Base-by-base conservation (phyloP, 2,329 filamentous ascomycete genomes). In the Lachnellula cervina region DNA sequence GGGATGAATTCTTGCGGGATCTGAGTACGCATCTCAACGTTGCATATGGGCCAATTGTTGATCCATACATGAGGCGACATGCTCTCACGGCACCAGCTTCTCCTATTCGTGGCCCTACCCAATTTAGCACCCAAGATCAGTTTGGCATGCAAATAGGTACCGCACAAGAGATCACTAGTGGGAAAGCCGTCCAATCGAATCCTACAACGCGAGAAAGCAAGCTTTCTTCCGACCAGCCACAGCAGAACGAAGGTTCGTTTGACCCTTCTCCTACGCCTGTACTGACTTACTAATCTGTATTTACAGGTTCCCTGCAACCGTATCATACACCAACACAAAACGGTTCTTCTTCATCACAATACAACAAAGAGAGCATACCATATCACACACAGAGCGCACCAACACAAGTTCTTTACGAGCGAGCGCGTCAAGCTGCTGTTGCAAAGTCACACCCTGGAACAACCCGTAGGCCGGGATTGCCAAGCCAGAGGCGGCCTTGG, bases 401-500 rank as follows among this genome's bases (percentile, higher is more conserved):
- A n/a, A 83, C 80, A 2, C 77, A 80, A 61, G 77, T 81, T 8
- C 71, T 83, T 1, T 83, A 83, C 59, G 80, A 83, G 63, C 74
- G 76, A 55, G 80, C 80, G 37, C 76, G 80, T 45, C 74, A 78
- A 66, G 79, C 78, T 5, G 79, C 80, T 9, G 78, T 77, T 7
- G 74, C 78, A 2, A 81, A 81, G 63, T 73, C 77, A n/a, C 79
- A 78, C 3, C 76, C 80, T 1, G 60, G 56, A 25, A 77, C 74
- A 49, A 75, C 73, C 55, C 76, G 78, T 49, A 76, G 79, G 55
- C 75, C 77, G 1, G 78, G 79, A 9, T 69, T 78, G 11, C 80
- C 79, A 5, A 80, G 75, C 51, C 62, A 81, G 64, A 81, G 91
- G 34, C 82, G 91, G 28, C 90, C 91, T 0, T 96, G 91, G 91